Percentiles rank a stretch among this genome's conserved stretches.
phyloP scores from a whole-genome alignment of 1,284 basidiomycete genomes.

The Vanrija pseudolonga region DNA sequence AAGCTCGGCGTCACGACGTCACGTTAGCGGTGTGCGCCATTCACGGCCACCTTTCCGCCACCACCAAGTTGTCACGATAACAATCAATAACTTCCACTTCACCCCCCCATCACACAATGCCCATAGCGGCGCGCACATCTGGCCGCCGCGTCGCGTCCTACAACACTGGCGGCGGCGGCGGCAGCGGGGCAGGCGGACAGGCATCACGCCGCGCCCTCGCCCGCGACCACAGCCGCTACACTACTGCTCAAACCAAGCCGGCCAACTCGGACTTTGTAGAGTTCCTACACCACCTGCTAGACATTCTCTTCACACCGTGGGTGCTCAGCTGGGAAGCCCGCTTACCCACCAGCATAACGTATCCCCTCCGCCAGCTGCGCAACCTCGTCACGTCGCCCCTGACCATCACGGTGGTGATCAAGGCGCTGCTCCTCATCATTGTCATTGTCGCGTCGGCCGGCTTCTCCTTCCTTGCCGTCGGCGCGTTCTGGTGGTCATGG shows the following conservation, averaged over 20 bases:
- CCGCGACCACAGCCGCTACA: background rate
- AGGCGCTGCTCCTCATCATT: slow-evolving; percentile 32
- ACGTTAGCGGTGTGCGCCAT: too few species aligned
- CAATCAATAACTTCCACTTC: too few species aligned
- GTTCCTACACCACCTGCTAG: slow-evolving; percentile 30
- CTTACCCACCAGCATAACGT: slow-evolving; percentile 28
- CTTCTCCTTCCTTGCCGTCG: slow-evolving; percentile 43
- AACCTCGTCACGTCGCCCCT: slow-evolving; percentile 39
- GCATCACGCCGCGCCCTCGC: background rate
- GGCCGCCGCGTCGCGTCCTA: too few species aligned
- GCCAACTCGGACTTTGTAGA: slow-evolving; percentile 35
- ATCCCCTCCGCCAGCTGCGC: slow-evolving; percentile 35
- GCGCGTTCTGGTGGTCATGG: slow-evolving; percentile 49
- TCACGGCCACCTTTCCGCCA: too few species aligned
- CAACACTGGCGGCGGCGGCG: too few species aligned
- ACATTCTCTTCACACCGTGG: slow-evolving; percentile 32
- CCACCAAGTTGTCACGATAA: too few species aligned
- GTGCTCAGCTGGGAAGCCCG: slow-evolving; percentile 3
- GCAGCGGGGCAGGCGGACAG: too few species aligned
- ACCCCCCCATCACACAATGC: too few species aligned
- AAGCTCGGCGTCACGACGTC: too few species aligned
- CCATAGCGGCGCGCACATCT: too few species aligned
- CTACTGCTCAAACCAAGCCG: background rate
- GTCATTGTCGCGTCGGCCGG: slow-evolving; percentile 35
- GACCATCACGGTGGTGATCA: slow-evolving; percentile 42